A percentile compares a stretch with the other conserved stretches of the same genome.
phyloP scores from a whole-genome alignment of 169 alveolate genomes.

The Cryptosporidium meleagridis region DNA sequence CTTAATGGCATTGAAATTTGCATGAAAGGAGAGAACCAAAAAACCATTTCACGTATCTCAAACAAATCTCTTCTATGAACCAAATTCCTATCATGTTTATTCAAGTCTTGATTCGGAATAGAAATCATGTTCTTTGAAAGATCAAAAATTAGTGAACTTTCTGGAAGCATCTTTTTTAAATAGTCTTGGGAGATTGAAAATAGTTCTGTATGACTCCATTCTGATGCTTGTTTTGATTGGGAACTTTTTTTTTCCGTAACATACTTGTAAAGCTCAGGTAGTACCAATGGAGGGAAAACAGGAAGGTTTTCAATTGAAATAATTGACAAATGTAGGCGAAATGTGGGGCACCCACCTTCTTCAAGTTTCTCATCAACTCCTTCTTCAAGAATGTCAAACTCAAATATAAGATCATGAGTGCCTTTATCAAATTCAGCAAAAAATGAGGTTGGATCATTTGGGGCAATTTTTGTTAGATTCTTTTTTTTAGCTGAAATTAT shows the following conservation, averaged over 20 bases:
- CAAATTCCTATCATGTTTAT: background rate
- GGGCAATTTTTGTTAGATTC: background rate
- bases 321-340: slow-evolving; percentile 44
- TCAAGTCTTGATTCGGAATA: background rate
- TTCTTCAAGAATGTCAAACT: slow-evolving; percentile 59
- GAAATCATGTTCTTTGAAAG: background rate
- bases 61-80: slow-evolving; percentile 11
- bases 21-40: slow-evolving; percentile 73
- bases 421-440: slow-evolving; percentile 39
- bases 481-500: background rate
- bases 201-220: slow-evolving; percentile 44
- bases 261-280: background rate
- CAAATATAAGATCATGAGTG: slow-evolving; percentile 16
- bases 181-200: slow-evolving; percentile 22
- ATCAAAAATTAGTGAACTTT: background rate
- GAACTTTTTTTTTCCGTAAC: background rate
- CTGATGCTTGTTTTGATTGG: background rate
- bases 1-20: slow-evolving; percentile 28
- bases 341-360: slow-evolving; percentile 59
- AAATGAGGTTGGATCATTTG: slow-evolving; percentile 15
- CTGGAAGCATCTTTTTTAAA: slow-evolving; percentile 14
- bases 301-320: slow-evolving; percentile 27
- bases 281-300: slow-evolving; percentile 45
- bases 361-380: slow-evolving; percentile 48
- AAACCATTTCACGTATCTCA: slow-evolving; percentile 21